phyloP scores from a whole-genome alignment of 192 early-diverging fungal species.

The Haplosporangium gracile region DNA sequence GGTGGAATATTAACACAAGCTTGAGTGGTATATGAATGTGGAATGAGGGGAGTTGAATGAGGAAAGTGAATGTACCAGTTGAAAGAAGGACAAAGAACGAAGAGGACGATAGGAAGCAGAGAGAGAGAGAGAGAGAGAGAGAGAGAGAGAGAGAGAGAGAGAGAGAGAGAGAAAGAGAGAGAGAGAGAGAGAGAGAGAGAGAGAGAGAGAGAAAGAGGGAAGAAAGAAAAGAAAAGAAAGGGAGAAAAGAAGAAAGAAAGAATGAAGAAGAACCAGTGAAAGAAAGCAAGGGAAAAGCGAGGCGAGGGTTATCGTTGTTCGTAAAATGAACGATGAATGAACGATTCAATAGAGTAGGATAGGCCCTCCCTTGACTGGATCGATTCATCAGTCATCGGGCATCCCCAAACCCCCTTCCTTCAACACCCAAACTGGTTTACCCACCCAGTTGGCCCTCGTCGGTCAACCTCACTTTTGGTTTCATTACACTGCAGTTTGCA shows the following conservation, averaged over 20 bases:
- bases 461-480: not conserved
- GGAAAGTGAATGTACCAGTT: not conserved
- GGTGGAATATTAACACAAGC: not conserved
- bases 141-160: not conserved
- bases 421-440: too few species aligned
- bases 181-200: not conserved
- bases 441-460: too few species aligned
- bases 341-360: too few species aligned
- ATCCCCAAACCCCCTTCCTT: too few species aligned
- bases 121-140: not conserved
- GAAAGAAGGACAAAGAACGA: not conserved
- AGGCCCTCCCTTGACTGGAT: too few species aligned
- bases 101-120: not conserved
- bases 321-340: not conserved
- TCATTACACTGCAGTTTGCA: not conserved
- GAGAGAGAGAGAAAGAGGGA: not conserved
- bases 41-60: slow-evolving; percentile 15
- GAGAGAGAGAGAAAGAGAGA: not conserved
- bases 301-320: too few species aligned
- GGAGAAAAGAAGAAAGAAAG: not conserved
- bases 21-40: slow-evolving; percentile 1
- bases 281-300: not conserved
- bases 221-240: not conserved
- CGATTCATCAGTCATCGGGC: too few species aligned
- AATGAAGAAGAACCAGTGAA: not conserved